Base-by-base conservation (phyloP, 768 basidiomycete species). In the Russula griseocarnosa region DNA sequence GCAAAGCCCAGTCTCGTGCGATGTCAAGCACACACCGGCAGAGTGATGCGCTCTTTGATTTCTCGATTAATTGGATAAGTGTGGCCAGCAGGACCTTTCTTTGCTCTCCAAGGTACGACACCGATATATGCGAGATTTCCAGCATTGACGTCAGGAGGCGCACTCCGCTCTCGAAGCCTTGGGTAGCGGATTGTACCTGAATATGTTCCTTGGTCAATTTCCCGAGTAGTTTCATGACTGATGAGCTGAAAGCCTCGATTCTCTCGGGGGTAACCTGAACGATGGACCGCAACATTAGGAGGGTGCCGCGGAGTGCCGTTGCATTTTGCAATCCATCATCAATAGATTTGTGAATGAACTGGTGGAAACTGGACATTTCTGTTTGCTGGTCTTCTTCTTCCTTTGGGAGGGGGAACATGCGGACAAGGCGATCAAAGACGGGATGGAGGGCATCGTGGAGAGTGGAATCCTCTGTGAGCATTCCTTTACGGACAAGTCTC, bases 191-290 rank as follows among this genome's bases (percentile, higher is more conserved):
- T 61, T 74, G 28, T 62, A 66, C 52, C 46, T 57, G 57, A 55
- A 91, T 83, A 68, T 98, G 94, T 30, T 98, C 96, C 74, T 94
- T 94, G 57, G 87, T 83, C 26, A 96, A 79, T 72, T 89, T 92
- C 69, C 84, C 86, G 62, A 97, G 82, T 3, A 97, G 81, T 73
- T 90, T 93, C 78, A 94, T 85, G 28, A 99, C 79, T 8, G 83
- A 79, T 1, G 80, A 76, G 46, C 86, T 79, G 76, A 94, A 96
- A 1, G 82, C 79, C 68, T 98, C 94, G 44, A 95, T 84, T 42
- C 91, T 83, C 70, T 94, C 90, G 1, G 94, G 89, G 10, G 85
- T 81, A 40, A 87, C 83, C 65, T 87, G 84, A 9, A 94, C 86
- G 55, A 94, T 85, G 0, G 92, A 88, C 71, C 92, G 88, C 55